Evolutionary conservation across 1,139 yeast genomes (phyloP).

Genomic region (Pichia sp.): DNA sequence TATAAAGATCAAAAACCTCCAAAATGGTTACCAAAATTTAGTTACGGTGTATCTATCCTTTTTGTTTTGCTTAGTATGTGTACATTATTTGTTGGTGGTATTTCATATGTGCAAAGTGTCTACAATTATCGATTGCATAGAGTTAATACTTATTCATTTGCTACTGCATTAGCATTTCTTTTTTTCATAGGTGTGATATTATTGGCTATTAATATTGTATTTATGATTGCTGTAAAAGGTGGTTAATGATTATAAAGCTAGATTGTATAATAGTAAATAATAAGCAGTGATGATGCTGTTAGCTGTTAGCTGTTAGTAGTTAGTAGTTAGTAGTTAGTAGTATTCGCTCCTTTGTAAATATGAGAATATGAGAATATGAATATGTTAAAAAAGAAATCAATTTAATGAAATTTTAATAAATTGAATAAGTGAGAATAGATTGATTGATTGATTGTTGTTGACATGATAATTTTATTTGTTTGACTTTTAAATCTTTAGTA

Average conservation of each 20-base stretch:
- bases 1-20: not conserved
- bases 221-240: slow-evolving; percentile 11
- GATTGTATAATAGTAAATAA: no score
- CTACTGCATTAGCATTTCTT: slow-evolving; percentile 37
- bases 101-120: slow-evolving; percentile 44
- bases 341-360: no score
- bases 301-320: no score
- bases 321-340: no score
- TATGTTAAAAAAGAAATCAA: no score
- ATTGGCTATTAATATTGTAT: slow-evolving; percentile 37
- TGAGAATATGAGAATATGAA: no score
- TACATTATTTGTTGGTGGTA: slow-evolving; percentile 37
- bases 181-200: slow-evolving; percentile 37
- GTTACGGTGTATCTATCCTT: slow-evolving; percentile 32
- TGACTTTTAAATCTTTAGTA: no score
- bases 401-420: no score
- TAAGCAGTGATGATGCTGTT: no score
- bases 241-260: not conserved
- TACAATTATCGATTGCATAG: slow-evolving; percentile 39
- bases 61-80: slow-evolving; percentile 38
- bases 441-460: no score
- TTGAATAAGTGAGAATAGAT: no score
- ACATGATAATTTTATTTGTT: no score
- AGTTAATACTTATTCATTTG: slow-evolving; percentile 38
- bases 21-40: slow-evolving; percentile 19